Conservation (phyloP, 306 rosid genomes). For the Prunus persica region Prunus_persica_NCBIv2 NC_034009.1:1057001-1057500, state of each 20-base stretch:
- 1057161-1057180: not conserved
- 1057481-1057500: not conserved
- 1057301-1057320: not conserved
- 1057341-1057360: not conserved
- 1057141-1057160: not conserved
- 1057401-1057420: not conserved
- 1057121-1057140: not conserved
- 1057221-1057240: not conserved
- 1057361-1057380: not conserved
- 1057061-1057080: not conserved
- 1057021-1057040: not conserved
- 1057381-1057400: not conserved
- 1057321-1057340: not conserved
- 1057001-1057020: not conserved
- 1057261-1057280: not conserved
- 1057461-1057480: not conserved
- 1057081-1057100: not conserved
- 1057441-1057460: not conserved
- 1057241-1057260: not conserved
- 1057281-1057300: not conserved
- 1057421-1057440: not conserved
- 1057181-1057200: not conserved
- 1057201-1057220: not conserved
- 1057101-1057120: not conserved
- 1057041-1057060: not conserved